Conservation (phyloP, 2,329 filamentous ascomycete genomes). For the Knufia petricola region DNA sequence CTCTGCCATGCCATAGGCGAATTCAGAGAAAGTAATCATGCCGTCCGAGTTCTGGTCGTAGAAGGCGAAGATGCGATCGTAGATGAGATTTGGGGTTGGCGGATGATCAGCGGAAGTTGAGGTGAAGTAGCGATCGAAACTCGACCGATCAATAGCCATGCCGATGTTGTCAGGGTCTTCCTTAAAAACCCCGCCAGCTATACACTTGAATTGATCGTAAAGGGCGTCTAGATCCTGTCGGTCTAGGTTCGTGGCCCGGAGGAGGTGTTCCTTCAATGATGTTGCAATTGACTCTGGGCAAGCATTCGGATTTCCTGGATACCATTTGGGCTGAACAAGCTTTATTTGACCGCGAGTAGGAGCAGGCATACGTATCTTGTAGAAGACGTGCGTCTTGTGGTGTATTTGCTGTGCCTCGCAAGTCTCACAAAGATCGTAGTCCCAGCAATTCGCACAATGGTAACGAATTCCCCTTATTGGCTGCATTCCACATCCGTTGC, state of each 20-base stretch:
- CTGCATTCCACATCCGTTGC: constrained; percentile 76
- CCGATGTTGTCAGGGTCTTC: constrained; percentile 68
- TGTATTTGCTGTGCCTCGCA: constrained; percentile 69
- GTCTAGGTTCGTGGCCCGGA: constrained; percentile 67
- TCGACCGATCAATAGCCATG: constrained; percentile 81
- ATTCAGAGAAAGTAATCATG: constrained; percentile 86
- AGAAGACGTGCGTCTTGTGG: constrained; percentile 87
- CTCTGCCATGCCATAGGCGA: constrained; percentile 68
- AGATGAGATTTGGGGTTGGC: constrained; percentile 75
- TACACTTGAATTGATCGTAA: constrained; percentile 94
- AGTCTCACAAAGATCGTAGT: constrained; percentile 90
- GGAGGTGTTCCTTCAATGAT: constrained; percentile 57
- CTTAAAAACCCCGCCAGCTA: constrained; percentile 76
- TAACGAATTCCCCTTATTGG: constrained; percentile 90
- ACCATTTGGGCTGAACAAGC: constrained; percentile 74
- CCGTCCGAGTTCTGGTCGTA: constrained; percentile 88
- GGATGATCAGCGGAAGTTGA: constrained; percentile 72
- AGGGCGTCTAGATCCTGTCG: constrained; percentile 81
- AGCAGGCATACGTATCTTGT: constrained; percentile 85
- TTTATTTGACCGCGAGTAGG: constrained; percentile 56
- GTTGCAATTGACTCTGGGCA: constrained; percentile 59
- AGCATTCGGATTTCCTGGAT: constrained; percentile 73
- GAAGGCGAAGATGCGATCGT: constrained; percentile 93
- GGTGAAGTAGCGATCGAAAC: constrained; percentile 83
- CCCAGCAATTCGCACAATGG: constrained; percentile 87